These are phyloP conservation scores for Cynanchum wilfordii DNA, from an alignment of 257 asterid species.

Conservation along the genomic window DNA sequence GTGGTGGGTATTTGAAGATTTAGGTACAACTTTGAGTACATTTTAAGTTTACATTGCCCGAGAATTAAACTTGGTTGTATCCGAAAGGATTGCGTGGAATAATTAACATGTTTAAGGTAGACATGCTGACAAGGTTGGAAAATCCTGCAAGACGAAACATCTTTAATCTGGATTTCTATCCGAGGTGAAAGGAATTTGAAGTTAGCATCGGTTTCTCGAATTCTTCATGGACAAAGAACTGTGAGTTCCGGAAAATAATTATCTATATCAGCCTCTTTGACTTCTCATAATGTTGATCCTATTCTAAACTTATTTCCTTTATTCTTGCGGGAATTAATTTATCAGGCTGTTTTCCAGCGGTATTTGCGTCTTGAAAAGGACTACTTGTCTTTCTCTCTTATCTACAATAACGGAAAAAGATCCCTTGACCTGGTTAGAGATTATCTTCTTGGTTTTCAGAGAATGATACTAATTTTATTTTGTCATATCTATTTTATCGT, in stretches of 20 bases:
- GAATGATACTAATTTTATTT: neutral
- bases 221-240: conserved; percentile 95
- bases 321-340: neutral
- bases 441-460: conserved; percentile 4
- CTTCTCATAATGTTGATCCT: neutral
- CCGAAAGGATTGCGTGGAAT: too few species aligned
- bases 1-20: neutral
- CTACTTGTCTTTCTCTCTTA: conserved; percentile 83
- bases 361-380: conserved; percentile 86
- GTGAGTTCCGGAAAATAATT: conserved; percentile 35
- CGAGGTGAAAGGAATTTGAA: conserved; percentile 77
- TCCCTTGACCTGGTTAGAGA: conserved; percentile 92
- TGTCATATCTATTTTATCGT: conserved; percentile 10
- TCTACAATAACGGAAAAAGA: conserved; percentile 83
- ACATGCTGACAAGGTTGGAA: conserved; percentile 20
- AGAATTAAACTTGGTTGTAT: too few species aligned
- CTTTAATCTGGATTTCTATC: conserved; percentile 80
- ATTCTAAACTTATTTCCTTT: neutral
- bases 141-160: conserved; percentile 57
- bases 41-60: neutral
- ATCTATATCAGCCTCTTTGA: neutral
- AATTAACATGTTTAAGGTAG: neutral
- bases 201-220: conserved; percentile 69
- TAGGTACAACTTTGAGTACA: neutral
- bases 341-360: conserved; percentile 87